A percentile compares a stretch with the other conserved stretches of the same genome.
Evolutionary conservation across 2,329 filamentous ascomycete genomes (phyloP).

Genomic region (Alternaria triticimaculans): DNA sequence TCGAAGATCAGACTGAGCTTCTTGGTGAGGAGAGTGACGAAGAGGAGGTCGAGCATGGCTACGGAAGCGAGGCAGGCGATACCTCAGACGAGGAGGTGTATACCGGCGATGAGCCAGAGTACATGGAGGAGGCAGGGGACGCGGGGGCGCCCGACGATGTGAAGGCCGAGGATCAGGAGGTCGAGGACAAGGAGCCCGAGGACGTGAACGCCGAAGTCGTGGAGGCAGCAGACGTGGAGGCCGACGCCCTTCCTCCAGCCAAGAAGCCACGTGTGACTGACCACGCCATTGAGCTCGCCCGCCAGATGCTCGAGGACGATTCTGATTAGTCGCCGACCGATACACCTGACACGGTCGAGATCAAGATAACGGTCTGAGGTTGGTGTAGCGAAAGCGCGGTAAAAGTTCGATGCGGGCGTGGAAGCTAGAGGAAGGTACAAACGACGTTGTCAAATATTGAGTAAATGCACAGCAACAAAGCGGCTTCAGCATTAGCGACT

Average conservation of each 20-base stretch:
- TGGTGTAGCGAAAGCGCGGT: background rate
- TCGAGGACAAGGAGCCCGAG: background rate
- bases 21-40: background rate
- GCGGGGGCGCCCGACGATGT: too few relatives aligned
- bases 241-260: background rate
- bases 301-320: background rate
- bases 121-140: background rate
- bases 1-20: background rate
- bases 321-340: background rate
- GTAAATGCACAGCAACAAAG: background rate
- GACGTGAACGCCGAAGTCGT: background rate
- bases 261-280: background rate
- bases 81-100: background rate
- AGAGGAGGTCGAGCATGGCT: background rate
- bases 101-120: background rate
- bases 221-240: background rate
- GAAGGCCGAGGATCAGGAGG: too few relatives aligned
- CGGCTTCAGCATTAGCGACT: rapidly evolving
- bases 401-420: background rate
- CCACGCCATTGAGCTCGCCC: background rate
- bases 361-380: background rate
- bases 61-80: background rate
- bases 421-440: background rate
- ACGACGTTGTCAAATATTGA: background rate
- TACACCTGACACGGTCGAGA: too few relatives aligned